Percentiles rank a stretch among this genome's conserved stretches.
Evolutionary conservation across 2,329 filamentous ascomycete species (phyloP).

Genomic region (Parasarocladium wereldwijsianum): DNA sequence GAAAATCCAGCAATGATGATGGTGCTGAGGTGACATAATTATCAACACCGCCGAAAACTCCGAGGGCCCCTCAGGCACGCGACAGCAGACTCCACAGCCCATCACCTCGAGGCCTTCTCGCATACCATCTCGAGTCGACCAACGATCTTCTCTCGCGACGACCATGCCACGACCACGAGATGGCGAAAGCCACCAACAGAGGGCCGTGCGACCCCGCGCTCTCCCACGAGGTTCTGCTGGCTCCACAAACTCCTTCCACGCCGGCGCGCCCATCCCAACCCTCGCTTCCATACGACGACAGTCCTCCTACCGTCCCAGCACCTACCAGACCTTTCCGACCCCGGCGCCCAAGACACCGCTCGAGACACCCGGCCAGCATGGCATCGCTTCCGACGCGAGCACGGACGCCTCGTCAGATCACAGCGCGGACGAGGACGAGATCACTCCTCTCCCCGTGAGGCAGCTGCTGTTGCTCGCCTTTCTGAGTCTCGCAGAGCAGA

Average conservation of each 20-base stretch:
- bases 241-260: conserved; percentile 35
- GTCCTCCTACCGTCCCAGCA: conserved; percentile 54
- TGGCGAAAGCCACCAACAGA: too few species aligned
- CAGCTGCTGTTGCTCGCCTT: conserved; percentile 78
- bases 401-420: conserved; percentile 13
- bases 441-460: conserved; percentile 64
- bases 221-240: too few species aligned
- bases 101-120: too few species aligned
- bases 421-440: conserved; percentile 21
- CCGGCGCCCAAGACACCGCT: conserved; percentile 54
- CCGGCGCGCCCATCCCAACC: conserved; percentile 32
- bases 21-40: too few species aligned
- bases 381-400: conserved; percentile 11
- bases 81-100: too few species aligned
- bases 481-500: conserved; percentile 87
- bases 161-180: too few species aligned
- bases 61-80: too few species aligned
- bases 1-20: too few species aligned
- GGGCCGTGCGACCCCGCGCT: too few species aligned
- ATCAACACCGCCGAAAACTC: too few species aligned
- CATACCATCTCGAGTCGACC: too few species aligned
- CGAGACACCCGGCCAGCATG: conserved; percentile 27
- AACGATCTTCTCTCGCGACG: too few species aligned
- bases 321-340: conserved; percentile 74
- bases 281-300: conserved; percentile 20